phyloP scores from a whole-genome alignment of 805 yeast species.

The Wickerhamomyces ciferrii region DNA sequence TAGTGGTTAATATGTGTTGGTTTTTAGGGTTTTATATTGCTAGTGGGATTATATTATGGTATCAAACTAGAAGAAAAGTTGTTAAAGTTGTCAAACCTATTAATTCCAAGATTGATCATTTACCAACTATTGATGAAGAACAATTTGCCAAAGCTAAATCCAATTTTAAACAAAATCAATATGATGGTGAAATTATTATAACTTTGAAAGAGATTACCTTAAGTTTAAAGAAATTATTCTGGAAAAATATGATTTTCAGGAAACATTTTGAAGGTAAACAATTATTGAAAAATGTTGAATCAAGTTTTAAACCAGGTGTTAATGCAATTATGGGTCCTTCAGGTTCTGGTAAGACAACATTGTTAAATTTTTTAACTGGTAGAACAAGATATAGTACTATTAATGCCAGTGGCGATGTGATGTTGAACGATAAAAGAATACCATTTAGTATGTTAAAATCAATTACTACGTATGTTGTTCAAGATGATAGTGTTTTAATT shows the following conservation, averaged over 20 bases:
- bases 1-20: slow-evolving; percentile 57
- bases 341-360: slow-evolving; percentile 72
- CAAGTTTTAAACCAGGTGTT: slow-evolving; percentile 29
- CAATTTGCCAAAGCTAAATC: not conserved
- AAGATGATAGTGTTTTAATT: slow-evolving; percentile 69
- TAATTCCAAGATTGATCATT: slow-evolving; percentile 6
- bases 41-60: slow-evolving; percentile 44
- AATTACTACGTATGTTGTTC: slow-evolving; percentile 70
- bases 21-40: slow-evolving; percentile 42
- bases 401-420: slow-evolving; percentile 34
- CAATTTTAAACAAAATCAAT: too few species aligned
- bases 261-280: slow-evolving; percentile 1
- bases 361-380: slow-evolving; percentile 59
- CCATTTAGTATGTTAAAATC: slow-evolving; percentile 27
- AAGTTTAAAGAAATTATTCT: not conserved
- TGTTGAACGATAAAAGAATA: slow-evolving; percentile 36
- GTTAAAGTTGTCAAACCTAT: slow-evolving; percentile 17
- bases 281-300: slow-evolving; percentile 14
- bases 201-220: not conserved
- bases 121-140: not conserved
- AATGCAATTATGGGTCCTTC: slow-evolving; percentile 82
- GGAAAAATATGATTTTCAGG: not conserved
- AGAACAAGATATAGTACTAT: slow-evolving; percentile 30
- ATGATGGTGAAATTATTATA: not conserved
- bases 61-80: slow-evolving; percentile 29